phyloP scores from a whole-genome alignment of 73 alveolate species.

The Loxodes magnus region DNA sequence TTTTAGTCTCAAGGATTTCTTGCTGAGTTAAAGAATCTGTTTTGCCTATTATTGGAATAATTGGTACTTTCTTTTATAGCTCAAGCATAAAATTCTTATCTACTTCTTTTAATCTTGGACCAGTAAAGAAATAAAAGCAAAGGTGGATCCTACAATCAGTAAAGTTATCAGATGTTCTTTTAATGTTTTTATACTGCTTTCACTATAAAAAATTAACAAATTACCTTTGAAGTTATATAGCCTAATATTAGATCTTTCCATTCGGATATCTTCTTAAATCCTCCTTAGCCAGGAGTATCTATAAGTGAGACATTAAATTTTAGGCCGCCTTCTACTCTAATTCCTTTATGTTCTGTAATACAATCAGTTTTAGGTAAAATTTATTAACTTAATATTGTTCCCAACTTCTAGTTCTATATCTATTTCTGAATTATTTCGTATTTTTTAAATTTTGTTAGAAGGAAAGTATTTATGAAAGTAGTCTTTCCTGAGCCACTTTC shows the following conservation, averaged over 20 bases:
- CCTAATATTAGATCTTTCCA: background rate
- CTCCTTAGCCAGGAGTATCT: conserved; percentile 17
- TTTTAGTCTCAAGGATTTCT: conserved; percentile 1
- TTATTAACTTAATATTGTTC: too few species aligned
- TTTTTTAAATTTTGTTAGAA: background rate
- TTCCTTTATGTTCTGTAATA: background rate
- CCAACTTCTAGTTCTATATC: too few species aligned
- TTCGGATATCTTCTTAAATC: background rate
- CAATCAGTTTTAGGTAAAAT: conserved; percentile 5
- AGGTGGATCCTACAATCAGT: conserved; percentile 2
- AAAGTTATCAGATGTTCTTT: too few species aligned
- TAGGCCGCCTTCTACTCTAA: background rate
- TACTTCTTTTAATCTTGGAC: background rate
- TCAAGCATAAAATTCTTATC: background rate
- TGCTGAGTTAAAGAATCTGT: conserved; percentile 3
- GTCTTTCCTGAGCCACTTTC: conserved; percentile 12
- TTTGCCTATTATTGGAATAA: conserved; percentile 5
- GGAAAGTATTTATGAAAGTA: background rate
- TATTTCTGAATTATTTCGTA: too few species aligned
- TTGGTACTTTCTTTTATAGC: background rate
- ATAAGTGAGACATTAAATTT: background rate
- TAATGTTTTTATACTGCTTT: too few species aligned
- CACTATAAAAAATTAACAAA: too few species aligned
- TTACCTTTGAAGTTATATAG: background rate
- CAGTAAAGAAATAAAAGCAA: conserved; percentile 8